Evolutionary conservation across 108 stramenopile genomes (phyloP).

Genomic region (Pinguiococcus pyrenoidosus): DNA sequence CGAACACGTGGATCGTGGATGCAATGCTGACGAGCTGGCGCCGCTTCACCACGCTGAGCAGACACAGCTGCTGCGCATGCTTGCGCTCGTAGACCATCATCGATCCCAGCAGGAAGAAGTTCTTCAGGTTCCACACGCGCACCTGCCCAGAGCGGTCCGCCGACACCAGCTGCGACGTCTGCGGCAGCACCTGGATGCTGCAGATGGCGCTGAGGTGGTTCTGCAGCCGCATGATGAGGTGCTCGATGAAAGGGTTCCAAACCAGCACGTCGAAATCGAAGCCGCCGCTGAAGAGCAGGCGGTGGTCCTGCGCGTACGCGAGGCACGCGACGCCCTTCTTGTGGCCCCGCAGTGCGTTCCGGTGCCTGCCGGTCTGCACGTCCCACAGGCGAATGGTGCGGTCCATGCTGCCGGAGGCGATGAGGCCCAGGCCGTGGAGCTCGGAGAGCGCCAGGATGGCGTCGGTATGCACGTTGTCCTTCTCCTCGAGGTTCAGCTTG

Average conservation of each 20-base stretch:
- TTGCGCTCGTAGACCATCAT: not conserved
- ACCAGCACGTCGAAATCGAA: slow-evolving; percentile 23
- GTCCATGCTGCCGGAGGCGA: slow-evolving; percentile 14
- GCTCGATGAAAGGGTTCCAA: slow-evolving; percentile 22
- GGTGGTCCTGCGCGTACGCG: slow-evolving; percentile 7
- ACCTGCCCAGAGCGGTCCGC: slow-evolving; percentile 7
- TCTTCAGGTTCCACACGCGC: slow-evolving; percentile 18
- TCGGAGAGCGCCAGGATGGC: slow-evolving; percentile 6
- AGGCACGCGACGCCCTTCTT: slow-evolving; percentile 9
- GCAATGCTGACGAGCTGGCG: slow-evolving; percentile 6
- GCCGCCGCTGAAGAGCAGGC: slow-evolving; percentile 12
- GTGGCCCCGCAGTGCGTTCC: slow-evolving; percentile 12
- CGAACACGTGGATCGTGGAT: slow-evolving; percentile 5
- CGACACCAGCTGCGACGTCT: slow-evolving; percentile 10
- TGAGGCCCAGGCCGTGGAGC: slow-evolving; percentile 3
- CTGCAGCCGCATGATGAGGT: slow-evolving; percentile 14
- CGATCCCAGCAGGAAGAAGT: slow-evolving; percentile 7
- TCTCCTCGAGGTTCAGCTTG: not conserved
- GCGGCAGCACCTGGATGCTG: slow-evolving; percentile 11
- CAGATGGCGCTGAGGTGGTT: slow-evolving; percentile 12
- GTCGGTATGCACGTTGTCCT: slow-evolving; percentile 5
- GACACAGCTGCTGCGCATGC: not conserved
- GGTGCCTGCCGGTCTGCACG: slow-evolving; percentile 9
- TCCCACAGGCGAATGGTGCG: slow-evolving; percentile 20
- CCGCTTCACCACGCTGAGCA: not conserved